Evolutionary conservation across 2,329 filamentous ascomycete genomes (phyloP).

Genomic region (Dendrostoma leiphaemia): DNA sequence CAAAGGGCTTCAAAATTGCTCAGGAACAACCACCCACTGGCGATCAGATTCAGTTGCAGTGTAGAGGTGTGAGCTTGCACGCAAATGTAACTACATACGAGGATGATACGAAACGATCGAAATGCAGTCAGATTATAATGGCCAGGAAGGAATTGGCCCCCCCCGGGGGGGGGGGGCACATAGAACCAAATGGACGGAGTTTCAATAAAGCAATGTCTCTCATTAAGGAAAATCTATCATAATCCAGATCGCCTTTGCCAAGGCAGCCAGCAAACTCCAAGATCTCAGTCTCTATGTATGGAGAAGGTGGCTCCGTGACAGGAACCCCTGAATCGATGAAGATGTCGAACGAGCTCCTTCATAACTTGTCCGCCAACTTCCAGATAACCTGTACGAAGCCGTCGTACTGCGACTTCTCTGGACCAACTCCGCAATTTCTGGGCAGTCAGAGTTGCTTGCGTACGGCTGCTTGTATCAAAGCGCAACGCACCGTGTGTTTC

Average conservation of each 20-base stretch:
- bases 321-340: slow-evolving; percentile 1
- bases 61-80: too few relatives aligned
- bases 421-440: neutral
- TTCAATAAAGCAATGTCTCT: slow-evolving; percentile 11
- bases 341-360: slow-evolving; percentile 2
- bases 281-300: slow-evolving; percentile 17
- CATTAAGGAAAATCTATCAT: slow-evolving; percentile 21
- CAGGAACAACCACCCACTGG: too few relatives aligned
- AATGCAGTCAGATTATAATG: too few relatives aligned
- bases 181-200: too few relatives aligned
- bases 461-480: neutral
- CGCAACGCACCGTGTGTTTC: neutral
- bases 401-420: neutral
- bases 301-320: slow-evolving; percentile 6
- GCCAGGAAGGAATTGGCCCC: too few relatives aligned
- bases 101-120: too few relatives aligned
- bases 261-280: slow-evolving; percentile 20
- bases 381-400: slow-evolving; percentile 8
- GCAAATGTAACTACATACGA: too few relatives aligned
- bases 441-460: neutral
- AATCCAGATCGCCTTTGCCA: slow-evolving; percentile 20
- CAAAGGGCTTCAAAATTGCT: too few relatives aligned
- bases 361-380: slow-evolving; percentile 1
- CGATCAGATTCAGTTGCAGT: too few relatives aligned
- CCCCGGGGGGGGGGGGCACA: too few relatives aligned